phyloP scores from a whole-genome alignment of 2,329 filamentous ascomycete species.

The Emergomyces orientalis region DNA sequence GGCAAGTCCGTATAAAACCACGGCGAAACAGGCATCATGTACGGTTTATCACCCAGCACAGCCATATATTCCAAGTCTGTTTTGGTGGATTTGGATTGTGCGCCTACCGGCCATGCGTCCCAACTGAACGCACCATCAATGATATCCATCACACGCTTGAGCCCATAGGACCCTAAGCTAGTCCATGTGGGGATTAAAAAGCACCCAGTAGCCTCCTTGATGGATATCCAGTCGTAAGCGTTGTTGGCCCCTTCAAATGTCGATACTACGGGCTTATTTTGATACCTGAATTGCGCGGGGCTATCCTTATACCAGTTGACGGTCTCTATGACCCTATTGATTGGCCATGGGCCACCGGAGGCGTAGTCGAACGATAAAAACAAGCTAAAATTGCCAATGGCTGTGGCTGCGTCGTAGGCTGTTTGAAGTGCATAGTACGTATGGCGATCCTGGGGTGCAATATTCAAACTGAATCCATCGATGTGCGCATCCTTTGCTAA shows the following conservation, averaged over 20 bases:
- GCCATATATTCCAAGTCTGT: constrained; percentile 35
- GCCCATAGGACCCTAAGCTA: constrained; percentile 24
- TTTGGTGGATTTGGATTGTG: constrained; percentile 29
- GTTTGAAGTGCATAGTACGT: constrained; percentile 22
- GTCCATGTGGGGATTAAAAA: constrained; percentile 43
- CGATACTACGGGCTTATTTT: constrained; percentile 29
- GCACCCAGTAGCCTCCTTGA: constrained; percentile 33
- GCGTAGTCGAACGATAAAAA: constrained; percentile 34
- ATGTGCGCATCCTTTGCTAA: constrained; percentile 16
- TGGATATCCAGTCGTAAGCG: constrained; percentile 36
- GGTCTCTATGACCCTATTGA: constrained; percentile 20
- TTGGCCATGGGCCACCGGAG: constrained; percentile 25
- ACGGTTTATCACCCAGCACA: constrained; percentile 31
- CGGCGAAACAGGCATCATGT: constrained; percentile 50
- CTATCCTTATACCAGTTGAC: constrained; percentile 22
- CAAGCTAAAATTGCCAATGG: constrained; percentile 25
- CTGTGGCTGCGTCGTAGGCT: constrained; percentile 25
- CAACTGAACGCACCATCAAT: constrained; percentile 37
- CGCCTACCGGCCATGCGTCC: constrained; percentile 37
- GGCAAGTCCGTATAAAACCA: constrained; percentile 52
- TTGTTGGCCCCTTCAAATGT: constrained; percentile 40
- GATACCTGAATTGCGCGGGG: constrained; percentile 24
- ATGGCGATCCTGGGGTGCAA: constrained; percentile 26
- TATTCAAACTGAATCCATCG: constrained; percentile 21
- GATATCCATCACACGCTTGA: constrained; percentile 21